Evolutionary conservation across 208 protist species (phyloP).

Genomic region (Leishmania braziliensis): DNA sequence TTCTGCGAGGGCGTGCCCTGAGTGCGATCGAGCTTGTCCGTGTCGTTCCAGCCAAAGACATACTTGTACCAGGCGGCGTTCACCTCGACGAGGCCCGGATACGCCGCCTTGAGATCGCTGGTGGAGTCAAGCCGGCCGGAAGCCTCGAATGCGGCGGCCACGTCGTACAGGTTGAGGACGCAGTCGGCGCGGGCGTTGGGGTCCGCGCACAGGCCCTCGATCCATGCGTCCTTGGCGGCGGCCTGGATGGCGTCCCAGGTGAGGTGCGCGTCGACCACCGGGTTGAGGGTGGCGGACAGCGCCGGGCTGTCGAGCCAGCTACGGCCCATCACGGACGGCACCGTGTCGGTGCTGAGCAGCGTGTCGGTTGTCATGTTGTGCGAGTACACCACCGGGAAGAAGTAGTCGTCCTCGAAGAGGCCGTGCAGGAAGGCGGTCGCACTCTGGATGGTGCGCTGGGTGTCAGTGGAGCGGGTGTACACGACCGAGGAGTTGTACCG

Average conservation of each 20-base stretch:
- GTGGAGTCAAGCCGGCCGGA: constrained; percentile 26
- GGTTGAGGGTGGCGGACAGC: constrained; percentile 22
- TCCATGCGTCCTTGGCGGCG: constrained; percentile 42
- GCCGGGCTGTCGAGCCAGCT: constrained; percentile 26
- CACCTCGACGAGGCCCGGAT: constrained; percentile 19
- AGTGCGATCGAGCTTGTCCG: constrained; percentile 22
- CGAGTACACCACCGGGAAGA: constrained; percentile 54
- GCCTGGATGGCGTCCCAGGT: constrained; percentile 43
- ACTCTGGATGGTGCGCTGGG: constrained; percentile 63
- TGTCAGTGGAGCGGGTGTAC: constrained; percentile 57
- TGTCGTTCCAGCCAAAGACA: constrained; percentile 38
- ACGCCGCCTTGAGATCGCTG: constrained; percentile 27
- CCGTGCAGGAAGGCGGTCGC: constrained; percentile 50
- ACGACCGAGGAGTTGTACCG: constrained; percentile 52
- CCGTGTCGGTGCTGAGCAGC: constrained; percentile 42
- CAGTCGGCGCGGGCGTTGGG: constrained; percentile 34
- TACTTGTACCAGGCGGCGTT: constrained; percentile 30
- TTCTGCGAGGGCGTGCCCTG: constrained; percentile 40
- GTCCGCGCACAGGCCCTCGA: constrained; percentile 37
- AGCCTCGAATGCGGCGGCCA: constrained; percentile 47
- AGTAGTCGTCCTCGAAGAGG: constrained; percentile 47
- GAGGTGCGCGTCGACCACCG: constrained; percentile 41
- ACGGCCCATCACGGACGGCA: constrained; percentile 35
- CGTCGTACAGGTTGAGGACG: constrained; percentile 46
- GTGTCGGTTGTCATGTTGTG: constrained; percentile 41